Conservation (phyloP, 2,329 filamentous ascomycete species). For the Neobulgaria alba region DNA sequence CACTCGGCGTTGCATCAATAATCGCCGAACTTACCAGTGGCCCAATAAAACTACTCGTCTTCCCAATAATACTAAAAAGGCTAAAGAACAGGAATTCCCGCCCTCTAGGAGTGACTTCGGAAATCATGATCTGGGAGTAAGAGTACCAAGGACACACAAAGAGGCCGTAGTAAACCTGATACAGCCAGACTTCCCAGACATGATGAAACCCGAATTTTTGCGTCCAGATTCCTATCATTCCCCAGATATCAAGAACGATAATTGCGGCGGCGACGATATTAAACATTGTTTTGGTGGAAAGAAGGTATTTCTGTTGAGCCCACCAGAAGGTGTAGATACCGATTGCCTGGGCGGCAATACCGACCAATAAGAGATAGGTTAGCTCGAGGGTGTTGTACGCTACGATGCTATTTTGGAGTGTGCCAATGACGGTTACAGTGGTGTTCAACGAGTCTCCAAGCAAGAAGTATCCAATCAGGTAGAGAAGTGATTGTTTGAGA, state of each 20-base stretch:
- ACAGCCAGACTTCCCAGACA: slow-evolving; percentile 38
- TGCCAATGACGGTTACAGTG: slow-evolving; percentile 58
- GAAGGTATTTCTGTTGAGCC: slow-evolving; percentile 48
- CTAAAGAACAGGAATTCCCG: slow-evolving; percentile 64
- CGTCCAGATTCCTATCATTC: slow-evolving; percentile 40
- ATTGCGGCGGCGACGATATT: slow-evolving; percentile 53
- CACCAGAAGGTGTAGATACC: slow-evolving; percentile 56
- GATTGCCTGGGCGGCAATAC: slow-evolving; percentile 52
- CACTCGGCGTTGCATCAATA: slow-evolving; percentile 48
- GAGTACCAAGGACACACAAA: slow-evolving; percentile 63
- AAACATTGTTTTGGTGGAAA: slow-evolving; percentile 62
- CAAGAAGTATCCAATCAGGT: slow-evolving; percentile 59
- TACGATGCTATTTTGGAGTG: slow-evolving; percentile 56
- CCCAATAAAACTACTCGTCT: slow-evolving; percentile 60
- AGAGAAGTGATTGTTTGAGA: slow-evolving; percentile 56
- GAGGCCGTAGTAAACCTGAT: slow-evolving; percentile 51
- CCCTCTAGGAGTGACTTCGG: slow-evolving; percentile 55
- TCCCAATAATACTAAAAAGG: slow-evolving; percentile 60
- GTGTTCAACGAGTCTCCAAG: slow-evolving; percentile 64
- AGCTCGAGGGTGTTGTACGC: slow-evolving; percentile 55
- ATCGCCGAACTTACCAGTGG: slow-evolving; percentile 62
- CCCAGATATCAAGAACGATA: slow-evolving; percentile 46
- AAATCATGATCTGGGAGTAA: slow-evolving; percentile 64
- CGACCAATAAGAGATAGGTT: slow-evolving; percentile 59
- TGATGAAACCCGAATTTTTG: slow-evolving; percentile 37